A percentile compares a stretch with the other conserved stretches of the same genome.
Conservation (phyloP, 805 yeast species). For the Kluyveromyces nonfermentans region DNA sequence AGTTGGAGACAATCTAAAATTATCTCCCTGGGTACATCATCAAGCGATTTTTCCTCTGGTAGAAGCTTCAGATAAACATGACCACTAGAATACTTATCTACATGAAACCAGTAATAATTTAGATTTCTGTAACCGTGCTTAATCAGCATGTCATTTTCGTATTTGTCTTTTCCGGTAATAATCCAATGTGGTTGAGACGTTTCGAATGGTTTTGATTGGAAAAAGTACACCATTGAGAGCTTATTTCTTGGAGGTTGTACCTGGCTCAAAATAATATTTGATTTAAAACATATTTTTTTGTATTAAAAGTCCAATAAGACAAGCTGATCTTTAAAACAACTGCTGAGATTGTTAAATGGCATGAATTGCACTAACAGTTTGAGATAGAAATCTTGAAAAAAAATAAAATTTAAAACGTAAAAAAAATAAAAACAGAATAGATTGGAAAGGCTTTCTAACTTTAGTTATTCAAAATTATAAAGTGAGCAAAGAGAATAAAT, state of each 20-base stretch:
- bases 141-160: constrained; percentile 54
- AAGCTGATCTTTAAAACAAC: too few species aligned
- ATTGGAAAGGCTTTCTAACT: too few species aligned
- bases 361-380: too few species aligned
- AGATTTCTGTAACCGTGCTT: constrained; percentile 57
- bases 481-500: too few species aligned
- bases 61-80: constrained; percentile 60
- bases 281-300: too few species aligned
- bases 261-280: too few species aligned
- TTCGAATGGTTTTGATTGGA: constrained; percentile 18
- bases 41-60: constrained; percentile 36
- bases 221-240: constrained; percentile 21
- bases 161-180: constrained; percentile 62
- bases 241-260: neutral
- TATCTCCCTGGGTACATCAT: constrained; percentile 42
- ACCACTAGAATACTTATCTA: constrained; percentile 66
- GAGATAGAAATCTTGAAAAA: too few species aligned
- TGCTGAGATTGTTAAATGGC: too few species aligned
- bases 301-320: too few species aligned
- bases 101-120: constrained; percentile 63
- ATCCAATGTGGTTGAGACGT: constrained; percentile 12
- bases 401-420: too few species aligned
- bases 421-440: too few species aligned
- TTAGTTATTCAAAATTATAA: too few species aligned
- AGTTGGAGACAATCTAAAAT: constrained; percentile 55